Evolutionary conservation across 495 filamentous ascomycete genomes (phyloP).

Genomic region (Talaromyces proteolyticus): DNA sequence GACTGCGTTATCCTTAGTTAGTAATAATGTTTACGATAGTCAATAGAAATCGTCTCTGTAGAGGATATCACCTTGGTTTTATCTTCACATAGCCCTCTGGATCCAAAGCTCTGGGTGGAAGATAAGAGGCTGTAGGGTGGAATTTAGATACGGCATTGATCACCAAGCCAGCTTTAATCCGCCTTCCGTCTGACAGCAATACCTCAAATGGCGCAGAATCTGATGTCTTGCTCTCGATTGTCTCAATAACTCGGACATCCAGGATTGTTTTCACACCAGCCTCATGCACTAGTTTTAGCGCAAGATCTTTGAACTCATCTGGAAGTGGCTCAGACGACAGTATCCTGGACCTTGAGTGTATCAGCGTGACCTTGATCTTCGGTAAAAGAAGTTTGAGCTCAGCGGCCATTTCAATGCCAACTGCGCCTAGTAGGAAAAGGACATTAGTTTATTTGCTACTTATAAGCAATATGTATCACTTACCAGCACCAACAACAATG

Average conservation of each 20-base stretch:
- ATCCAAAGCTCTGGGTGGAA: slow-evolving; percentile 42
- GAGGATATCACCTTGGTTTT: slow-evolving; percentile 14
- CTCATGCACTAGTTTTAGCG: slow-evolving; percentile 42
- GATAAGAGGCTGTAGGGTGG: slow-evolving; percentile 46
- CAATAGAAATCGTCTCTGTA: neutral
- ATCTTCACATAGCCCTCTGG: slow-evolving; percentile 54
- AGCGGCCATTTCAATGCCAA: slow-evolving; percentile 67
- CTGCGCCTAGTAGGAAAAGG: slow-evolving; percentile 45
- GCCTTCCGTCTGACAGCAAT: slow-evolving; percentile 47
- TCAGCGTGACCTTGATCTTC: slow-evolving; percentile 50
- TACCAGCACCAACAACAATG: slow-evolving; percentile 45
- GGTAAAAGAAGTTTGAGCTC: slow-evolving; percentile 60
- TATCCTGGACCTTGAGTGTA: slow-evolving; percentile 59
- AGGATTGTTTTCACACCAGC: slow-evolving; percentile 53
- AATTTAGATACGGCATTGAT: slow-evolving; percentile 54
- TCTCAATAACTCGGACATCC: neutral
- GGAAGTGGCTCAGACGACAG: slow-evolving; percentile 64
- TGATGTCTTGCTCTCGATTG: neutral
- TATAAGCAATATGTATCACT: slow-evolving; percentile 19
- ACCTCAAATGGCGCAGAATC: slow-evolving; percentile 26
- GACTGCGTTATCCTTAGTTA: slow-evolving; percentile 16
- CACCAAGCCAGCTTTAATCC: slow-evolving; percentile 47
- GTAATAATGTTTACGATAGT: neutral
- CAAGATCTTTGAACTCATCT: slow-evolving; percentile 53
- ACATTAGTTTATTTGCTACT: slow-evolving; percentile 4